Evolutionary conservation across 352 stramenopile species (phyloP).

Genomic region (Elongisporangium anandrum): DNA sequence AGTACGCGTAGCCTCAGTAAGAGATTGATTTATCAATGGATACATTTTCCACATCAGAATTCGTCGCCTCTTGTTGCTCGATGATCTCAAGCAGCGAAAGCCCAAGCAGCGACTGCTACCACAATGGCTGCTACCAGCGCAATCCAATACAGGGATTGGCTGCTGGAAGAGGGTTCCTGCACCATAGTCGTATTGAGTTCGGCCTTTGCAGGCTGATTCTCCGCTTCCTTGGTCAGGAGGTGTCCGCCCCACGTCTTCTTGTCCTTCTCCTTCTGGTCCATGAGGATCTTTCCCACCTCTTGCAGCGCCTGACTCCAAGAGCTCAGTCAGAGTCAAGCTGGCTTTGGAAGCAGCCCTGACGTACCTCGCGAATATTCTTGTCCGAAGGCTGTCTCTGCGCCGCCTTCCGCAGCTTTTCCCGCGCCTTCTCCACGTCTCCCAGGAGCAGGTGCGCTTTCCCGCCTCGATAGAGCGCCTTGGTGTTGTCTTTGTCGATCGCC

Average conservation of each 20-base stretch:
- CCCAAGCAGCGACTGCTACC: constrained; percentile 23
- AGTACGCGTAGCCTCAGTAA: constrained; percentile 37
- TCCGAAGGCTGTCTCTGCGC: constrained; percentile 59
- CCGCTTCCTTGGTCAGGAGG: constrained; percentile 29
- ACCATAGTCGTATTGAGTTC: background rate
- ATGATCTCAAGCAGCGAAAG: constrained; percentile 9
- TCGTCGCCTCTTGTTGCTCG: background rate
- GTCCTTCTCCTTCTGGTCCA: constrained; percentile 51
- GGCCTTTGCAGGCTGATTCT: background rate
- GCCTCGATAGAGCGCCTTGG: constrained; percentile 82
- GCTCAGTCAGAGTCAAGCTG: background rate
- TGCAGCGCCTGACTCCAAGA: constrained; percentile 28
- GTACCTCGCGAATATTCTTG: constrained; percentile 61
- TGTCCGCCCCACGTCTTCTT: constrained; percentile 69
- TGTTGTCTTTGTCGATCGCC: constrained; percentile 65
- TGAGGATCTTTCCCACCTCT: constrained; percentile 36
- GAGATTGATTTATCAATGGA: constrained; percentile 4
- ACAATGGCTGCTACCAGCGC: constrained; percentile 30
- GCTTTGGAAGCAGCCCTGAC: background rate
- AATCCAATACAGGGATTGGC: background rate
- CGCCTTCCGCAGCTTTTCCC: constrained; percentile 61
- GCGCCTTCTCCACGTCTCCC: constrained; percentile 52
- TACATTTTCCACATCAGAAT: constrained; percentile 6
- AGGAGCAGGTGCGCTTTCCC: constrained; percentile 55
- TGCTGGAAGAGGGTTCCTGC: background rate